These are phyloP conservation scores for Leishmania gerbilli DNA, from an alignment of 208 protist species.

Conservation along the genomic window DNA sequence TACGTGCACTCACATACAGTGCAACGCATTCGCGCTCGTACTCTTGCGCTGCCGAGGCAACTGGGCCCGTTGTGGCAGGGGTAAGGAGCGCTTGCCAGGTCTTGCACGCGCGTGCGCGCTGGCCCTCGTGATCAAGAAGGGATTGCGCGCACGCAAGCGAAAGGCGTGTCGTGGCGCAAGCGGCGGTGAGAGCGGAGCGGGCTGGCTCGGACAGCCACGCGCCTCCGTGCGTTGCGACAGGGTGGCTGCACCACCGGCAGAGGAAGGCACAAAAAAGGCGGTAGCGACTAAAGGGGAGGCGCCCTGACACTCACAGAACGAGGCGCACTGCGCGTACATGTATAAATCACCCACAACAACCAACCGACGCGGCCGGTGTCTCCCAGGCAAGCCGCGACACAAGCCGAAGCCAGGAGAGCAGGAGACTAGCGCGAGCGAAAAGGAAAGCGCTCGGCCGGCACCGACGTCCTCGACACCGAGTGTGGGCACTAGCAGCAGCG, in stretches of 20 bases:
- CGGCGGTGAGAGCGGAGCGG: not conserved
- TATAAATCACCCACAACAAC: not conserved
- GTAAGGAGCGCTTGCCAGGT: not conserved
- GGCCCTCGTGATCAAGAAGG: not conserved
- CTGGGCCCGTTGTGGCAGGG: not conserved
- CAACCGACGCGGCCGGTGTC: not conserved
- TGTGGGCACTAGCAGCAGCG: not conserved
- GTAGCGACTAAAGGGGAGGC: not conserved
- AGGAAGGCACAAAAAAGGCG: too few species aligned
- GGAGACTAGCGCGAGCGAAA: not conserved
- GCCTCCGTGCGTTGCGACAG: not conserved
- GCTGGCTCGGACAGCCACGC: not conserved
- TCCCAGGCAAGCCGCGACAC: not conserved
- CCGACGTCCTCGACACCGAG: not conserved
- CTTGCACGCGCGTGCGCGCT: not conserved
- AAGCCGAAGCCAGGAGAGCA: not conserved
- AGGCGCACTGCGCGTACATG: not conserved
- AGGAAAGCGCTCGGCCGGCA: not conserved
- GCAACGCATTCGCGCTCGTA: not conserved
- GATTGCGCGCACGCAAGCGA: not conserved
- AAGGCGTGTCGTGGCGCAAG: not conserved
- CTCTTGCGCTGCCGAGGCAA: not conserved
- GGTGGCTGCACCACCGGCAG: not conserved
- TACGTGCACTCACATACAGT: not conserved
- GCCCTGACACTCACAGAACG: not conserved